Base-by-base conservation (phyloP, 78 protist genomes). In the Dictyostelium brefeldianum region DNA sequence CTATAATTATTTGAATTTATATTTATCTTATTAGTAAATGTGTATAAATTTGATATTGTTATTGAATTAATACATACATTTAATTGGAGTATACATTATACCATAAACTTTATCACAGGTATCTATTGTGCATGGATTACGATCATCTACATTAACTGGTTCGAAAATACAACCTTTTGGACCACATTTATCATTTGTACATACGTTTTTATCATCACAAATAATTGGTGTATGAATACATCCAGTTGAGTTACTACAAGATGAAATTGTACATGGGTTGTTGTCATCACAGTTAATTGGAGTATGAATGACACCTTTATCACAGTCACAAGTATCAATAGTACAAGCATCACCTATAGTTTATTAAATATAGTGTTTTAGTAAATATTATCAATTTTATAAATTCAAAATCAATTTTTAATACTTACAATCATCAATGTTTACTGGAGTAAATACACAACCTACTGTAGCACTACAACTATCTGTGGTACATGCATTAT, bases 401-500 rank as follows among this genome's bases (percentile, higher is more conserved):
- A n/a, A 69, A 73, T 80, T 36, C 9, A 2, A 17, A 14, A 46
- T 54, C 50, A n/a, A n/a, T n/a, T n/a, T n/a, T n/a, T n/a, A n/a
- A n/a, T n/a, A n/a, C n/a, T 83, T 15, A 41, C 15, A 56, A 56
- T 67, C 79, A 43, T 80, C 41, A 62, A 80, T 67, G 2, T 5
- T 2, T 48, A 79, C 41, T 77, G 95, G 95, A 0, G 83, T 80
- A 54, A 80, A 80, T 56, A 57, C 36, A 27, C 77, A 36, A 46
- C 84, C 83, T 7, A 59, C 69, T 17, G 47, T 11, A 41, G 20
- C 18, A 6, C 46, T 14, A 62, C 94, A 89, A 46, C 67, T 22
- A 22, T 89, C 94, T 5, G 6, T 2, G n/a, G 94, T 89, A 70
- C 94, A 89, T 5, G 10, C 20, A 27, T 89, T 89, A 2, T 47